These are phyloP conservation scores for Solidago caesia DNA, from an alignment of 129 eudicot species.

Conservation along the genomic window DNA sequence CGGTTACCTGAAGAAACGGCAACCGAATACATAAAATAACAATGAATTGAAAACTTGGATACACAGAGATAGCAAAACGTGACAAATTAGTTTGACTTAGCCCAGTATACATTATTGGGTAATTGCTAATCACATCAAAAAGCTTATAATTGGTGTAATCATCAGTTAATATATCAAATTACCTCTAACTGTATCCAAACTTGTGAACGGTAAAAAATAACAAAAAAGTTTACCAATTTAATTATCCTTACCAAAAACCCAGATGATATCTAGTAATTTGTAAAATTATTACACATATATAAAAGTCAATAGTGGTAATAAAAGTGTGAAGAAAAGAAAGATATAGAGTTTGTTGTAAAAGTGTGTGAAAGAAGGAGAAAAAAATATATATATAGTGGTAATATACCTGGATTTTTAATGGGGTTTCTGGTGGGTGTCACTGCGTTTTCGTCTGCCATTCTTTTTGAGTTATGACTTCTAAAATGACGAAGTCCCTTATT, in stretches of 20 bases:
- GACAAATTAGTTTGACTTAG: too few species aligned
- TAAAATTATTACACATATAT: neutral
- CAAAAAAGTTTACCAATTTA: neutral
- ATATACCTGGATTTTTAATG: conserved; percentile 63
- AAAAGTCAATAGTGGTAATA: conserved; percentile 1
- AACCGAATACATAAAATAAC: too few species aligned
- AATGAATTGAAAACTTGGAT: too few species aligned
- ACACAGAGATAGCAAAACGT: too few species aligned
- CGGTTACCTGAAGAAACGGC: too few species aligned
- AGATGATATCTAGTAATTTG: neutral
- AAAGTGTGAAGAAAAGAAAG: neutral
- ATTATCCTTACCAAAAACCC: neutral
- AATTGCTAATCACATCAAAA: neutral
- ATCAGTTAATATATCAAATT: too few species aligned
- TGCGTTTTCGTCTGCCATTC: conserved; percentile 73
- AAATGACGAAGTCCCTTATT: conserved; percentile 2
- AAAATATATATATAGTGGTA: neutral
- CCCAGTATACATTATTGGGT: neutral
- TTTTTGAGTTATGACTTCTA: neutral
- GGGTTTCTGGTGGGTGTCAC: conserved; percentile 66
- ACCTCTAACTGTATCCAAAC: too few species aligned
- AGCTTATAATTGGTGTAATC: neutral
- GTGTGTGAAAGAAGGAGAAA: neutral
- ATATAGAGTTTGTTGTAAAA: neutral
- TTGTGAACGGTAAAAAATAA: too few species aligned